Conservation (phyloP, 2,329 filamentous ascomycete genomes). For the Coleophoma eucalyptorum region DNA sequence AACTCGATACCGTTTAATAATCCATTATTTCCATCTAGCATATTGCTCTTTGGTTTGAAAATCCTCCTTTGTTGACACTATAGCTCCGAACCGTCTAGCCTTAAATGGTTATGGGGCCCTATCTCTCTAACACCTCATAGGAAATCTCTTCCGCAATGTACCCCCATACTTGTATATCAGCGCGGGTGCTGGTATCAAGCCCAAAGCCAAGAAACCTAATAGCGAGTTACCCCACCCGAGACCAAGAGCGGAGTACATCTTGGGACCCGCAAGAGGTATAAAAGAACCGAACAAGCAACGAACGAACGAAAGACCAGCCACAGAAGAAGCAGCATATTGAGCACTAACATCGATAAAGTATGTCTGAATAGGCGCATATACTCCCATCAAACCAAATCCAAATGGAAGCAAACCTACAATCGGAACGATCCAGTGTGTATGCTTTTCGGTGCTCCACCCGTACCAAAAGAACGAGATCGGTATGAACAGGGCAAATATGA, state of each 20-base stretch:
- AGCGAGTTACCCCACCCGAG: constrained; percentile 43
- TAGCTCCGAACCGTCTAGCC: too few species aligned
- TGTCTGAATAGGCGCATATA: constrained; percentile 36
- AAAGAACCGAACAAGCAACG: constrained; percentile 44
- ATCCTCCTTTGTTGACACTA: too few species aligned
- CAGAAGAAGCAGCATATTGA: constrained; percentile 32
- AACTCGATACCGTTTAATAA: too few species aligned
- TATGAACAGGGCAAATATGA: constrained; percentile 35
- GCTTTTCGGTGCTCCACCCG: constrained; percentile 38
- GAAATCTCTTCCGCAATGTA: constrained; percentile 30
- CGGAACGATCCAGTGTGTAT: constrained; percentile 38
- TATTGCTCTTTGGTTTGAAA: too few species aligned
- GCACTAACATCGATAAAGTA: constrained; percentile 43
- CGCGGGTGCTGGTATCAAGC: constrained; percentile 40
- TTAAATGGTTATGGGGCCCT: too few species aligned
- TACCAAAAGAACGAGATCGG: constrained; percentile 44
- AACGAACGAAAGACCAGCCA: constrained; percentile 33
- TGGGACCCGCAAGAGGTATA: constrained; percentile 44
- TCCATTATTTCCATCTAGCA: too few species aligned
- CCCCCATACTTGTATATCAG: constrained; percentile 38
- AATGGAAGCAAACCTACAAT: constrained; percentile 35
- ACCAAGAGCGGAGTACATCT: constrained; percentile 36
- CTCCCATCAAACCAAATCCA: constrained; percentile 37
- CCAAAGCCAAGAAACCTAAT: constrained; percentile 43
- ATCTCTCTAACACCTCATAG: not conserved